These are phyloP conservation scores for Parathielavia appendiculata DNA, from an alignment of 495 filamentous ascomycete species.

Conservation along the genomic window DNA sequence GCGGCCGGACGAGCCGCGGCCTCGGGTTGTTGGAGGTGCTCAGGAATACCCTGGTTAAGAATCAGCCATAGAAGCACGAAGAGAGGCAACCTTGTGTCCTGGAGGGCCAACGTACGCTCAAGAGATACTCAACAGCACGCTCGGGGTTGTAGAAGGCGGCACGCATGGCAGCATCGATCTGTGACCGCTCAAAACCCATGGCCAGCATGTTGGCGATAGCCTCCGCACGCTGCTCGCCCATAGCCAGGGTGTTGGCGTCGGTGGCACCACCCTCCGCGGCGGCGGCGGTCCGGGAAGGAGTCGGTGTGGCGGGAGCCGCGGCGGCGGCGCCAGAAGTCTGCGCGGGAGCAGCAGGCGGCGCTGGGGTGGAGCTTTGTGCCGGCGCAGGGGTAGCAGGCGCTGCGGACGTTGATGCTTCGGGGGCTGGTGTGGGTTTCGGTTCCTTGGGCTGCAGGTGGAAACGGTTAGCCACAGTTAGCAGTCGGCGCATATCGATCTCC, in stretches of 20 bases:
- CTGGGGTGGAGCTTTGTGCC: conserved; percentile 53
- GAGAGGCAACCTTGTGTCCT: not conserved
- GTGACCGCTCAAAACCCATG: conserved; percentile 85
- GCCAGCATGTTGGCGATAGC: conserved; percentile 94
- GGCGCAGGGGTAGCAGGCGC: conserved; percentile 67
- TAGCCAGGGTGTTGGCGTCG: conserved; percentile 64
- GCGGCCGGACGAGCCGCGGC: conserved; percentile 39
- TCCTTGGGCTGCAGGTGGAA: conserved; percentile 27
- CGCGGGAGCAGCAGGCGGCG: conserved; percentile 54
- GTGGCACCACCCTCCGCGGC: conserved; percentile 44
- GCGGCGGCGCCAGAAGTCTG: conserved; percentile 50
- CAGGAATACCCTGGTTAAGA: conserved; percentile 73
- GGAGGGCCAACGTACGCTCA: conserved; percentile 58
- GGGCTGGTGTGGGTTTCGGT: conserved; percentile 47
- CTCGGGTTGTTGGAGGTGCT: conserved; percentile 54
- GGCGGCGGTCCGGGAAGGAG: conserved; percentile 43
- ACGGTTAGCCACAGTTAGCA: conserved; percentile 10
- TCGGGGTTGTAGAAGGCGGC: conserved; percentile 96
- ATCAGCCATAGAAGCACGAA: conserved; percentile 16
- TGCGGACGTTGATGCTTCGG: conserved; percentile 47
- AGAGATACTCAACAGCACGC: conserved; percentile 90
- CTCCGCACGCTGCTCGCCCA: conserved; percentile 72
- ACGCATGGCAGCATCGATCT: conserved; percentile 90
- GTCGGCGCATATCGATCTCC: not conserved
- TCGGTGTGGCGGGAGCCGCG: conserved; percentile 66